Evolutionary conservation across 345 rosid species (phyloP).

Genomic region (Aurinia saxatilis): DNA sequence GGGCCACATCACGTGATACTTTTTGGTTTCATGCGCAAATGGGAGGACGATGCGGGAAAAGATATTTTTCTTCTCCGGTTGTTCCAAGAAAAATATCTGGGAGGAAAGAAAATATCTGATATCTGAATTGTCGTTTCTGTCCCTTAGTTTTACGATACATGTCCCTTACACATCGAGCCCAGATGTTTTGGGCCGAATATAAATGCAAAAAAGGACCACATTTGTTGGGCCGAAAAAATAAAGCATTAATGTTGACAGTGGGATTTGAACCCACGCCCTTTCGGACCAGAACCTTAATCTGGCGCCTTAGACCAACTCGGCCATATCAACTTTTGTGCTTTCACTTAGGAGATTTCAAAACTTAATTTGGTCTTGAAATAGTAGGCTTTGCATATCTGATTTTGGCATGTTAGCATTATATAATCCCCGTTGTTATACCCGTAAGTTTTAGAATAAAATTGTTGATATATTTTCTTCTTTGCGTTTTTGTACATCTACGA

Average conservation of each 20-base stretch:
- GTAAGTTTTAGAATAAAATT: too few species aligned
- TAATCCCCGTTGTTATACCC: too few species aligned
- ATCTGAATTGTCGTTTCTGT: neutral
- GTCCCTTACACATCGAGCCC: neutral
- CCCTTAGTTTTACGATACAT: neutral
- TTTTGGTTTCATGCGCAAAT: conserved; percentile 10
- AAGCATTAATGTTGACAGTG: conserved; percentile 65
- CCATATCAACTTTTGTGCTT: conserved; percentile 47
- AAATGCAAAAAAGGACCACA: too few species aligned
- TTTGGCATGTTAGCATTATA: too few species aligned
- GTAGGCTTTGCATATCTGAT: too few species aligned
- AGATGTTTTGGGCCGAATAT: neutral
- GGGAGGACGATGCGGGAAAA: neutral
- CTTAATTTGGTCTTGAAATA: too few species aligned
- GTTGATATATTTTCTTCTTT: too few species aligned
- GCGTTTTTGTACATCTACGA: too few species aligned
- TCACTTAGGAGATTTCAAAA: too few species aligned
- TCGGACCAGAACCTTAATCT: conserved; percentile 99
- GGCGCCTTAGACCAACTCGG: conserved; percentile 98
- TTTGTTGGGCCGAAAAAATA: too few species aligned
- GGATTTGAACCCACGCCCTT: conserved; percentile 98
- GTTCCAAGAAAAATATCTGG: conserved; percentile 12
- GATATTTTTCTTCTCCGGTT: conserved; percentile 5
- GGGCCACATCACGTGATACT: conserved; percentile 25
- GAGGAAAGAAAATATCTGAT: conserved; percentile 1